Evolutionary conservation across 2,329 filamentous ascomycete species (phyloP).

Genomic region (Epichloe glyceriae): DNA sequence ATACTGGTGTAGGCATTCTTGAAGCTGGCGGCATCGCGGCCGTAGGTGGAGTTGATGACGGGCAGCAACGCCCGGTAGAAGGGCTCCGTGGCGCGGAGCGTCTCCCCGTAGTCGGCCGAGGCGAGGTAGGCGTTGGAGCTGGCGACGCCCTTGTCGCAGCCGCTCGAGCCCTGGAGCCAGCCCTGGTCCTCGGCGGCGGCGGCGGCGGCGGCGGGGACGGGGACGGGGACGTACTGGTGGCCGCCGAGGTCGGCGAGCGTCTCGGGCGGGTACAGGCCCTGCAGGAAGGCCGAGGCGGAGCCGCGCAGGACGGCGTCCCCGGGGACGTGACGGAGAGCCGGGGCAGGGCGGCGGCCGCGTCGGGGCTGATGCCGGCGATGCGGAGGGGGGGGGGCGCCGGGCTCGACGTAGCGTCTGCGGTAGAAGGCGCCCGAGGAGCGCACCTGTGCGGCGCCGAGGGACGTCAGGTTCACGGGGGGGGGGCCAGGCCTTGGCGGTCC

Average conservation of each 20-base stretch:
- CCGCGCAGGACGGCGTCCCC: conserved; percentile 64
- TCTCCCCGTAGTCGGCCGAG: conserved; percentile 31
- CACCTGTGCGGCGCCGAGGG: conserved; percentile 66
- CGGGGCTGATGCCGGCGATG: conserved; percentile 53
- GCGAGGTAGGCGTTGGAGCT: conserved; percentile 43
- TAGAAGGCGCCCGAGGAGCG: conserved; percentile 63
- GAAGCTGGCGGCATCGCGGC: conserved; percentile 32
- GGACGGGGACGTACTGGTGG: conserved; percentile 42
- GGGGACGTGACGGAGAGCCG: conserved; percentile 66
- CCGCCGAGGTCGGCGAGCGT: conserved; percentile 62
- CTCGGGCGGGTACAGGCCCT: conserved; percentile 41
- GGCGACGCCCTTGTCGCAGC: conserved; percentile 40
- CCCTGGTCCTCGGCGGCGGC: conserved; percentile 41
- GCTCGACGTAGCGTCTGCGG: conserved; percentile 59
- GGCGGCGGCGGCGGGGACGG: conserved; percentile 46
- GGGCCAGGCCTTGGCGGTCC: conserved; percentile 62
- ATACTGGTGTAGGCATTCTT: conserved; percentile 50
- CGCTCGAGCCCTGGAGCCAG: conserved; percentile 46
- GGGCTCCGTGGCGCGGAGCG: conserved; percentile 38
- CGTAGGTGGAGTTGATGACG: conserved; percentile 40
- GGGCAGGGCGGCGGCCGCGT: conserved; percentile 33
- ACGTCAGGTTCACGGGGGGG: conserved; percentile 61
- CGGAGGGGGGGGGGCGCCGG: conserved; percentile 37
- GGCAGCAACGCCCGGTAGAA: conserved; percentile 45
- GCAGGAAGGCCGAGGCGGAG: conserved; percentile 68